These are phyloP conservation scores for Phycomyces blakesleeanus DNA, from an alignment of 192 early-diverging fungal genomes.

Conservation along the genomic window DNA sequence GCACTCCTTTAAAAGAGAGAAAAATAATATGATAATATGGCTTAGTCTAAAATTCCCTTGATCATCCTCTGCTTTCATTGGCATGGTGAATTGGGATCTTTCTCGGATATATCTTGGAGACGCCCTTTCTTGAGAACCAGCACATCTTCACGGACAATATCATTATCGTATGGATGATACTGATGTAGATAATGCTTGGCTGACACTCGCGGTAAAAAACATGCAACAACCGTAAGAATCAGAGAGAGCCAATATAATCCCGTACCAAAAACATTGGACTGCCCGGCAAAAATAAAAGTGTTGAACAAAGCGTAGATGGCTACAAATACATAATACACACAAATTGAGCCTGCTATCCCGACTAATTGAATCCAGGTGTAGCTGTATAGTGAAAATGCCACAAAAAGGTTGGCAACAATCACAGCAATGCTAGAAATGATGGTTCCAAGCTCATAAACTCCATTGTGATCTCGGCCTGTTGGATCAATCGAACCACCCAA, in stretches of 20 bases:
- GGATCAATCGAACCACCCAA: slow-evolving; percentile 39
- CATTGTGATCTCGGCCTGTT: slow-evolving; percentile 39
- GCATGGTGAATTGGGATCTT: background rate
- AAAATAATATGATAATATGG: too few relatives aligned
- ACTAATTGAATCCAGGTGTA: slow-evolving; percentile 71
- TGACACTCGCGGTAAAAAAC: slow-evolving; percentile 72
- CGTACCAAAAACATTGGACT: slow-evolving; percentile 55
- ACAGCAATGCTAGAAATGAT: slow-evolving; percentile 70
- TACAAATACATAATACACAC: slow-evolving; percentile 57
- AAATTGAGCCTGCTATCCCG: slow-evolving; percentile 45
- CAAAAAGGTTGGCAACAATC: slow-evolving; percentile 75
- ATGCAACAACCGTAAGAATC: slow-evolving; percentile 52
- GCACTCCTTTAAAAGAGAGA: too few relatives aligned
- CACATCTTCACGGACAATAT: slow-evolving; percentile 82
- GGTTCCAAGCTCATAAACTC: slow-evolving; percentile 68
- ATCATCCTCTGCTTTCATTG: too few relatives aligned
- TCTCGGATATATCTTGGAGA: background rate
- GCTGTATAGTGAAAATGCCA: slow-evolving; percentile 67
- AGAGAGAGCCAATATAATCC: slow-evolving; percentile 72
- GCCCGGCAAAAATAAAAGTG: slow-evolving; percentile 34
- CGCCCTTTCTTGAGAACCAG: slow-evolving; percentile 12
- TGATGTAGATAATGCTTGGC: slow-evolving; percentile 66
- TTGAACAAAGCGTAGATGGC: slow-evolving; percentile 54
- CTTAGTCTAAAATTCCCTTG: too few relatives aligned
- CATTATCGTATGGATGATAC: slow-evolving; percentile 76